Evolutionary conservation across 768 basidiomycete species (phyloP).

Genomic region (Mycena olivaceomarginata): DNA sequence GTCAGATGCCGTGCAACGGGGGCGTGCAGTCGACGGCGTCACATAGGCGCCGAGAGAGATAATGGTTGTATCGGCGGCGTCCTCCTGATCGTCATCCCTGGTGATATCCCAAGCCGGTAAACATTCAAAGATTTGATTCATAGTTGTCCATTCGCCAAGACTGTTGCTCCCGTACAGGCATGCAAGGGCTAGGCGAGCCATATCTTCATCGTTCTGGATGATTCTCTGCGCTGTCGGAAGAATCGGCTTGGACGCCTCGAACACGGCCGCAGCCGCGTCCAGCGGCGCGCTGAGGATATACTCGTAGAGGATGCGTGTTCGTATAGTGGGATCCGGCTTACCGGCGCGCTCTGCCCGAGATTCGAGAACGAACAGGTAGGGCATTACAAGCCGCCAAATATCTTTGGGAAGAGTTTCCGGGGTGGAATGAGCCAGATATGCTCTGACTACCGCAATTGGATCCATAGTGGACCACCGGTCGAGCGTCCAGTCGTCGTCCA

Average conservation of each 20-base stretch:
- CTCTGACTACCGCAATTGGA: constrained; percentile 78
- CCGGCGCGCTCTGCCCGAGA: constrained; percentile 90
- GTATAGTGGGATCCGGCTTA: constrained; percentile 78
- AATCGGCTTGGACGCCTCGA: constrained; percentile 95
- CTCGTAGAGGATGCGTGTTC: constrained; percentile 80
- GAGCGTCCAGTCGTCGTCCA: constrained; percentile 85
- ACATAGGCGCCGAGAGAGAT: constrained; percentile 88
- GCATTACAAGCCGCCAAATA: constrained; percentile 87
- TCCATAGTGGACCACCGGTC: constrained; percentile 82
- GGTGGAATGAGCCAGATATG: constrained; percentile 86
- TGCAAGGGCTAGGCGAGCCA: constrained; percentile 91
- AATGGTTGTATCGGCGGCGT: constrained; percentile 89
- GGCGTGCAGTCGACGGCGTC: constrained; percentile 79
- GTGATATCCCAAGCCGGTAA: constrained; percentile 91
- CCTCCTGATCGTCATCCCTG: constrained; percentile 76
- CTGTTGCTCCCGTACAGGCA: constrained; percentile 90
- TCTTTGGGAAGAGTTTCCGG: constrained; percentile 79
- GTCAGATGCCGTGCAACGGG: constrained; percentile 77
- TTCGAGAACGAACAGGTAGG: constrained; percentile 95
- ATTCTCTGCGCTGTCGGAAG: constrained; percentile 82
- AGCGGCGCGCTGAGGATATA: constrained; percentile 84
- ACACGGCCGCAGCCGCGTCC: constrained; percentile 82
- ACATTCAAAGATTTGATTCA: constrained; percentile 97
- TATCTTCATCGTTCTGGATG: constrained; percentile 87
- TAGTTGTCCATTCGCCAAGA: constrained; percentile 84